phyloP scores from a whole-genome alignment of 345 rosid species.

The Gossypium raimondii region DNA sequence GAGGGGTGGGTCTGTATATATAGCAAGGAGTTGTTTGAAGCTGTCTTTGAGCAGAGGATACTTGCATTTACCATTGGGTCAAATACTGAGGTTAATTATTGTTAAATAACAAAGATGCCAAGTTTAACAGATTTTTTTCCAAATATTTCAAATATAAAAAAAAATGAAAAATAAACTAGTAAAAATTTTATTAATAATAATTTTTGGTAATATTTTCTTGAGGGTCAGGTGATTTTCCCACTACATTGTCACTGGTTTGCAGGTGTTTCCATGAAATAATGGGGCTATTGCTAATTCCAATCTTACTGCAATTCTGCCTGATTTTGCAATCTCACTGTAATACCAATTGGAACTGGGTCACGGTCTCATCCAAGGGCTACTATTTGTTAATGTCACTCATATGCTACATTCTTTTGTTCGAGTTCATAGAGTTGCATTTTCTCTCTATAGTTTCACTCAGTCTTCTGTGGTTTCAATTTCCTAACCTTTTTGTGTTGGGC shows the following conservation, averaged over 20 bases:
- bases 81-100: background rate
- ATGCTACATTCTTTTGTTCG: background rate
- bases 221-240: background rate
- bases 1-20: background rate
- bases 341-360: background rate
- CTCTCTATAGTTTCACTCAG: background rate
- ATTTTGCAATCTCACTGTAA: background rate
- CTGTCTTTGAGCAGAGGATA: background rate
- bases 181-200: background rate
- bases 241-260: background rate
- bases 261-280: background rate
- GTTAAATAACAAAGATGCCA: background rate
- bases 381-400: background rate
- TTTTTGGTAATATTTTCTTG: background rate
- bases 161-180: background rate
- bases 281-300: background rate
- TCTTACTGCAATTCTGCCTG: background rate
- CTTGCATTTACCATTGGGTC: background rate
- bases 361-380: background rate
- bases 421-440: background rate
- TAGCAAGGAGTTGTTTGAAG: background rate
- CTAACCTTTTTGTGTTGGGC: background rate
- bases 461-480: constrained; percentile 4
- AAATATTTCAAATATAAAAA: background rate
- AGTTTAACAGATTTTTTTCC: background rate